These are phyloP conservation scores for Dalbergia oliveri DNA, from an alignment of 306 rosid species.

Conservation along the genomic window DNA sequence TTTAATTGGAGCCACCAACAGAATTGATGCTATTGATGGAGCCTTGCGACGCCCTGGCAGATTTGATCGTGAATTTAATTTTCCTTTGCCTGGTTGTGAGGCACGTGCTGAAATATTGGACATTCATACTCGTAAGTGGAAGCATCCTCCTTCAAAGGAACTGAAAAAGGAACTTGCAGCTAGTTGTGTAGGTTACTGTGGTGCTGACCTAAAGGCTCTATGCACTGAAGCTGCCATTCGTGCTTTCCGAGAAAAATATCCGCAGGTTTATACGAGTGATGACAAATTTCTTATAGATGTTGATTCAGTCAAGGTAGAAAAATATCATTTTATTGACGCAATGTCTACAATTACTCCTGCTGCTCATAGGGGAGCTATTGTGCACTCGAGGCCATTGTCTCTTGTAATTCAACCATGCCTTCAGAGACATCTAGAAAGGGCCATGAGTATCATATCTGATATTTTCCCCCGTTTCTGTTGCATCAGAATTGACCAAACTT, in stretches of 20 bases:
- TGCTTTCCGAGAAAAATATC: conserved; percentile 95
- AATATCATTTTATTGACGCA: conserved; percentile 91
- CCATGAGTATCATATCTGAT: conserved; percentile 77
- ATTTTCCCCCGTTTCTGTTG: conserved; percentile 70
- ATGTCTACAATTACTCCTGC: conserved; percentile 99
- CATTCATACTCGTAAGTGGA: conserved; percentile 98
- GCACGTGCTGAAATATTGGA: conserved; percentile 96
- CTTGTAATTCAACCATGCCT: conserved; percentile 91
- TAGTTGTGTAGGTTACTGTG: conserved; percentile 98
- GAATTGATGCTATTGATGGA: conserved; percentile 98
- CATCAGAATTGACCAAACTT: conserved; percentile 82
- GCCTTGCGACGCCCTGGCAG: conserved; percentile 99
- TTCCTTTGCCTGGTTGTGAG: conserved; percentile 93
- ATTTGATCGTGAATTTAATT: conserved; percentile 96
- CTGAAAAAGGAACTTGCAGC: conserved; percentile 89
- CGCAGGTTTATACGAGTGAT: conserved; percentile 95
- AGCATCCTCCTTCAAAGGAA: conserved; percentile 85
- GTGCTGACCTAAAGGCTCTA: conserved; percentile 97
- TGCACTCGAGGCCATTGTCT: conserved; percentile 94
- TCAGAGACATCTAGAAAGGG: conserved; percentile 72
- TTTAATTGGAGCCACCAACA: conserved; percentile 97
- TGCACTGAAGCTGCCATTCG: conserved; percentile 99
- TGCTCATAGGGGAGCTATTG: conserved; percentile 95
- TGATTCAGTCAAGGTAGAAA: conserved; percentile 87
- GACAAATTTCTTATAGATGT: conserved; percentile 96